Base-by-base conservation (phyloP, 2,329 filamentous ascomycete genomes). In the Pseudocercospora eumusae region DNA sequence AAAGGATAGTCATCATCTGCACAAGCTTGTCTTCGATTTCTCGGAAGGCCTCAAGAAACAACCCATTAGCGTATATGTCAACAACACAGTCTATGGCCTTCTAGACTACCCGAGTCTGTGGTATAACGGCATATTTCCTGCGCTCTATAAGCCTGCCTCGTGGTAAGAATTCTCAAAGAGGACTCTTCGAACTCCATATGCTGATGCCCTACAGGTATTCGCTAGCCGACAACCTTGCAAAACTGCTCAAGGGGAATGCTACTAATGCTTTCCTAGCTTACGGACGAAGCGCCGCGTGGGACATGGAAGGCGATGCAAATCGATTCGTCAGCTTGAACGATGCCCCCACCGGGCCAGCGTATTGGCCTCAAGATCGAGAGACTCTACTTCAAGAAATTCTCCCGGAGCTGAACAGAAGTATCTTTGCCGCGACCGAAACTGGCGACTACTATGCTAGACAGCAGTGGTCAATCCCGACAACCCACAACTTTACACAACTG, bases 221-320 rank as follows among this genome's bases (percentile, higher is more conserved):
- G 5, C 57, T 68, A 9, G 65, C 66, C 15, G 64, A 68, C 15
- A 67, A 67, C 7, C 58, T 68, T 11, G 60, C 64, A 18, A 58
- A 64, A 50, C 58, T 68, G 9, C 57, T 67, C 42, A 49, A 62
- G 11, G 66, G 66, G 10, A 67, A 68, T 13, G 66, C 66, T 3
- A 68, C 63, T 7, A 62, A 56, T 23, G 62, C 66, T 5, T 68
- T 60, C 58, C 55, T 66, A 0, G 66, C 65, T 2, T 68, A 67
- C 40, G 63, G 52, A 3, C 47, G 56, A 15, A 57, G 55, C 9
- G 57, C 28, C 15, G 57, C 50, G 13, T 68, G 60, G 56, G 65
- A 58, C n/a, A 31, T 68, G 4, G 66, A 66, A 52, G 66, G 65
- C 27, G 66, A 68, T 20, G 65, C 57, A 10, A 68, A 66, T 27